Conservation (phyloP, 2,329 filamentous ascomycete species). For the Pseudopithomyces maydicus region DNA sequence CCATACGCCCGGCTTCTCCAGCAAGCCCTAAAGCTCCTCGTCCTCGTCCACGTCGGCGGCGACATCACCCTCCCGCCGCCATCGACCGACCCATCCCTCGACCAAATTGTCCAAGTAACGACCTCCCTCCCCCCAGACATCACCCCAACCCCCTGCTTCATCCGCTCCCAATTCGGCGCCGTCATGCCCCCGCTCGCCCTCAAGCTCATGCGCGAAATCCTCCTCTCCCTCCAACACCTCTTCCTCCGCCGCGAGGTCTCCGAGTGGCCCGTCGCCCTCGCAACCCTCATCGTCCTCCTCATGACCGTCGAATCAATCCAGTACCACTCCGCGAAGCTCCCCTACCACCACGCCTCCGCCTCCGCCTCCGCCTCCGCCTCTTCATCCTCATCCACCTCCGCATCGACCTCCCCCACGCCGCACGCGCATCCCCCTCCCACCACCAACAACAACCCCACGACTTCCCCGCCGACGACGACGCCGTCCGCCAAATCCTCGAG, state of each 20-base stretch:
- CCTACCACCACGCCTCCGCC: constrained; percentile 35
- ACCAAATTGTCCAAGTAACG: constrained; percentile 24
- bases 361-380: too few relatives aligned
- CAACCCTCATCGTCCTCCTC: constrained; percentile 37
- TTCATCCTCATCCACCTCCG: too few relatives aligned
- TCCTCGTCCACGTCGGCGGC: constrained; percentile 46
- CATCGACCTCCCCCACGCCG: too few relatives aligned
- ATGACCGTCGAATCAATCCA: constrained; percentile 47
- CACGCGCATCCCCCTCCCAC: too few relatives aligned
- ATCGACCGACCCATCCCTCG: constrained; percentile 16
- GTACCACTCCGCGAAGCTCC: constrained; percentile 43
- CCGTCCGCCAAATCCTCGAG: constrained; percentile 30
- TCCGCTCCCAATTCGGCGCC: constrained; percentile 44
- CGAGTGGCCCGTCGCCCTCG: constrained; percentile 41
- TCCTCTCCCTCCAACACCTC: constrained; percentile 37
- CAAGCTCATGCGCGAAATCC: constrained; percentile 38
- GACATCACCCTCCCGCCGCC: constrained; percentile 38
- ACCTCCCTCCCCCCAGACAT: constrained; percentile 18
- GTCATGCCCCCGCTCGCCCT: constrained; percentile 41
- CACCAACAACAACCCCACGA: constrained; percentile 14
- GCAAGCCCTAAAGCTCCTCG: constrained; percentile 44
- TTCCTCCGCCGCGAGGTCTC: constrained; percentile 33
- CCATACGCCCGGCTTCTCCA: constrained; percentile 30
- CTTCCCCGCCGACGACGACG: constrained; percentile 27
- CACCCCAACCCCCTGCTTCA: constrained; percentile 44